Evolutionary conservation across 2,329 filamentous ascomycete genomes (phyloP), one percentile per base, ranked within the genome.

Genomic region (Cryphonectria nitschkei): DNA sequence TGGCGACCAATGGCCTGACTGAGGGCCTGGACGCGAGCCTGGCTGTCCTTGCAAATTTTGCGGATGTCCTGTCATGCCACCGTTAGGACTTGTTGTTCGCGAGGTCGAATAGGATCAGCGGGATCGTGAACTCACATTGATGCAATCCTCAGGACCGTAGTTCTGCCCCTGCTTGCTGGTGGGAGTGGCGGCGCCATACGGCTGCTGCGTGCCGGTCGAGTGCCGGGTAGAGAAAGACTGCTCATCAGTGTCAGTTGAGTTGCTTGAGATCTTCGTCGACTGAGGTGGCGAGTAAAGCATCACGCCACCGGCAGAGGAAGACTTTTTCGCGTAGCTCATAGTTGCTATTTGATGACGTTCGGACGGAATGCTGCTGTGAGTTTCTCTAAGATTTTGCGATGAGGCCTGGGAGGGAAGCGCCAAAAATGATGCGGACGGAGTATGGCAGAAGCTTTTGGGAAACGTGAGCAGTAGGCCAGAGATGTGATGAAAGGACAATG

Each of bases 1-100:
- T 67, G 65, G 26, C 52, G 62, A 19, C 46, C 54, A 16, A 73
- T 39, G n/a, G 70, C 72, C 41, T 73, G 67, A 19, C 62, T 64
- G 16, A 72, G 60, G 9, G 56, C 41, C 16, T 46, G 52, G 39
- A 73, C 41, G 16, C 62, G 65, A 26, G 41, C 9, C 67, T 72
- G 72, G 8, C 65, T 43, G 3, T 54, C 46, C 22, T 37, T 67
- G 68, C 70, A 70, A 7, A 67, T 16, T 3, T 58, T 68, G 56
- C 69, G 70, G 9, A 73, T 58, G 22, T 68, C 68, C 72, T 73
- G 56, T 43, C 6, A 8, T 32, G 34, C 9, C 39, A 41, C 37
- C 37, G 63, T 72, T 26, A 71, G 69, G 13, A 16, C 29, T 2
- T 6, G 3, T 26, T 19, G 3, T 29, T 29, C 26, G 29, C 43